Evolutionary conservation across 441 rosid species (phyloP), one percentile per base, ranked within the genome.

Genomic region (Brassica balearica): DNA sequence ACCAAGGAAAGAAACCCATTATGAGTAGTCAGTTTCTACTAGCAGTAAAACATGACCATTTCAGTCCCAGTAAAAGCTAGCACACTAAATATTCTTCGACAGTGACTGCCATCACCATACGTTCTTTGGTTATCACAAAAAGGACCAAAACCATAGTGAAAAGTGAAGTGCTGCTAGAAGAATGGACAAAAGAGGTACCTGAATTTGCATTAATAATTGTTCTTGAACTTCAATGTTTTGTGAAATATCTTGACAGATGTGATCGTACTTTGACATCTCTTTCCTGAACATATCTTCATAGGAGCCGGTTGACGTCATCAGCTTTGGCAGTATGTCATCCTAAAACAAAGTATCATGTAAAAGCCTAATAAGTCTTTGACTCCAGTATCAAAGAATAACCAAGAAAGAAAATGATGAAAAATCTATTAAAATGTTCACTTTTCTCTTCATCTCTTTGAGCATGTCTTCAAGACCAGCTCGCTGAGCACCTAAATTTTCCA

Each of bases 361-460:
- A 59, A 75, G 29, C 64, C 64, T 34, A 71, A 68, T 72, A 58
- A 81, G 74, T 62, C 3, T 43, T 62, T 61, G 74, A 48, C 43
- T 46, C 68, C 41, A 68, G 11, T 66, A 56, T 67, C 56, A 36
- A 17, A 25, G 36, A 59, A 19, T 58, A 71, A 81, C 2, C 5
- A 81, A 38, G 69, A 71, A 69, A 68, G 53, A 62, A n/a, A 61
- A 61, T 23, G 66, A 72, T 22, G 69, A 60, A 14, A 27, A 38
- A 68, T 38, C 56, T 58, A 41, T 81, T 68, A 60, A 70, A 25
- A 2, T 3, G 8, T 59, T 75, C 17, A 94, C 99, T 88, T 93
- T 95, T 87, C 97, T 92, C 85, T 93, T 93, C 99, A 95, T 95
- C 80, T 95, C 99, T 85, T 88, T 95, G 55, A 93, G 97, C 98